Base-by-base conservation (phyloP, 345 rosid species). In the Eucalyptus grandis region DNA sequence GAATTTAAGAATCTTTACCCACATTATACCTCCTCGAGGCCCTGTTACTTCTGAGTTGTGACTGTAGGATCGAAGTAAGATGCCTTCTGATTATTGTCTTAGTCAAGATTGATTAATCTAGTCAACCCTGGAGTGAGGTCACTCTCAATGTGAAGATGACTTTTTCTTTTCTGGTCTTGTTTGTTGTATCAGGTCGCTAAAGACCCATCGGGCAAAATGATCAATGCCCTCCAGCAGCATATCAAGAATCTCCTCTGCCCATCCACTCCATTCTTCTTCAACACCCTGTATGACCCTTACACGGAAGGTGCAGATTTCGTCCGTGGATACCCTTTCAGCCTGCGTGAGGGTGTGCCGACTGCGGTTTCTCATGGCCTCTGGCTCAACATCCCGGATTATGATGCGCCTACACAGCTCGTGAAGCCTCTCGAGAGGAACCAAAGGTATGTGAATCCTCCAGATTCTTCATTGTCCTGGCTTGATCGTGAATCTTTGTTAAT, bases 331-430 rank as follows among this genome's bases (percentile, higher is more conserved):
- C 99, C 99, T 60, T 98, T 98, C 87, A 98, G 98, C 93, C 96
- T 97, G 1, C 95, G 99, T 2, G 99, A 98, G 93, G 99, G 99
- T 93, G 98, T 94, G 43, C 94, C 97, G 8, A 98, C 99, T 30
- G 99, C 99, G 67, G 98, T 96, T 87, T 98, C 99, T 65, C 99
- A 98, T 88, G 99, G 99, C 86, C 99, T 98, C 72, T 98, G 99
- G 99, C 97, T 98, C 87, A 98, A 98, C 95, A 98, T 98, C 90
- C 99, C 99, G 8, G 99, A 98, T 91, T 98, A 98, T 87, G 99
- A 98, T 90, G 99, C 99, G 19, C 99, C 99, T 5, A 98, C 99
- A n/a, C 99, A 98, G 90, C 99, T 98, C 51, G 99, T 98, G 58
- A 98, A 98, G 96, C 99, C 99, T 72, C 93, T 92, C 50, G 99